phyloP scores from a whole-genome alignment of 2,329 filamentous ascomycete species.

The Fusarium pseudograminearum region DNA sequence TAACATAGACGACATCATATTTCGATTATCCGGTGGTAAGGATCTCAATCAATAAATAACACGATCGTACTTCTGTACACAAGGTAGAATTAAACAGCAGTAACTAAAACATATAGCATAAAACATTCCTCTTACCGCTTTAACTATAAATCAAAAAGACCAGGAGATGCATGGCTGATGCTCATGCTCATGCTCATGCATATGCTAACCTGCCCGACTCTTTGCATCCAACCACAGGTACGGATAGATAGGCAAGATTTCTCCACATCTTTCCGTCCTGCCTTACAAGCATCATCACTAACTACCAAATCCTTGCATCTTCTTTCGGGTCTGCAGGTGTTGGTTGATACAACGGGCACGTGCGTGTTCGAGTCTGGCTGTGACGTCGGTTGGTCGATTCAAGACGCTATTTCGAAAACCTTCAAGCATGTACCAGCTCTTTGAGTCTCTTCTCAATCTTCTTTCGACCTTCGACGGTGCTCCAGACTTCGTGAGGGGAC shows the following conservation, averaged over 20 bases:
- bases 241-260: not conserved
- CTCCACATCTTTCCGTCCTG: constrained; percentile 33
- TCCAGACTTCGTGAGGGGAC: constrained; percentile 90
- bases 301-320: constrained; percentile 15
- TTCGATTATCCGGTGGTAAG: constrained; percentile 2
- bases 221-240: not conserved
- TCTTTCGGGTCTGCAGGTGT: not conserved
- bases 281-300: constrained; percentile 35
- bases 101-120: not conserved
- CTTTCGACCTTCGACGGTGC: constrained; percentile 75
- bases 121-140: constrained; percentile 21
- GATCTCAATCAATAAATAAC: not conserved
- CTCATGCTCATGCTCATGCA: constrained; percentile 29
- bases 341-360: constrained; percentile 20
- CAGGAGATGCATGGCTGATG: constrained; percentile 25
- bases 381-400: not conserved
- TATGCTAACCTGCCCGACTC: not conserved
- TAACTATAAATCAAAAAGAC: constrained; percentile 15
- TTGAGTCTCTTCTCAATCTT: constrained; percentile 83
- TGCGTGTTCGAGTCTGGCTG: constrained; percentile 4
- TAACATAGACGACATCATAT: not conserved
- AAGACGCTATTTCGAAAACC: not conserved
- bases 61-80: constrained; percentile 10
- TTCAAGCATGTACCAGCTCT: constrained; percentile 67
- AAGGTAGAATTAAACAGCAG: not conserved